A percentile compares a stretch with the other conserved stretches of the same genome.
These are phyloP conservation scores for Cladosporium sp. DNA, from an alignment of 2,329 filamentous ascomycete species.

Conservation along the genomic window DNA sequence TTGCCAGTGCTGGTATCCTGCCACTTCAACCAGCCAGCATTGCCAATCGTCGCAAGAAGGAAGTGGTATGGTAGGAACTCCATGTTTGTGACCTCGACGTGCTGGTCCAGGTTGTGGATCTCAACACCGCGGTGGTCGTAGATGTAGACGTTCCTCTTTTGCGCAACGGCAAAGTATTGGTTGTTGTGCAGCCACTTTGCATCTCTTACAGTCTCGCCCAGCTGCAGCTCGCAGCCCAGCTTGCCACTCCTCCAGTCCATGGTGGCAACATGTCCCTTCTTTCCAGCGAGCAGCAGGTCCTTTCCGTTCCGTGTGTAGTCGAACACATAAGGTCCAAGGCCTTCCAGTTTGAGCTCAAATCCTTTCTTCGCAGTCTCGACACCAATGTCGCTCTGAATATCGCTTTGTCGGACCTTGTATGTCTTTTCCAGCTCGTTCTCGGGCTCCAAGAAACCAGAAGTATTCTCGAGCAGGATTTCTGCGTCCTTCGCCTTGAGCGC, in stretches of 20 bases:
- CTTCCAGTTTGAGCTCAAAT: slow-evolving; percentile 82
- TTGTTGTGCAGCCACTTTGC: slow-evolving; percentile 92
- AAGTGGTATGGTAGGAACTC: slow-evolving; percentile 97
- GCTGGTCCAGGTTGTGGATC: slow-evolving; percentile 85
- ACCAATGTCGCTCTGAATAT: slow-evolving; percentile 72
- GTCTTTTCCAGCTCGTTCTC: slow-evolving; percentile 88
- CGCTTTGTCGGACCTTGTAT: slow-evolving; percentile 87
- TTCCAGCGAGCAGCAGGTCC: slow-evolving; percentile 78
- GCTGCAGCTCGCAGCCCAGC: slow-evolving; percentile 84
- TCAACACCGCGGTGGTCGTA: slow-evolving; percentile 91
- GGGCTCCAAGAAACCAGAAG: slow-evolving; percentile 80
- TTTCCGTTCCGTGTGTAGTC: slow-evolving; percentile 90
- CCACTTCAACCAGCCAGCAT: slow-evolving; percentile 84
- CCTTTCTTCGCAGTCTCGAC: slow-evolving; percentile 87
- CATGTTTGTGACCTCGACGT: slow-evolving; percentile 87
- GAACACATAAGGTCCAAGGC: slow-evolving; percentile 80
- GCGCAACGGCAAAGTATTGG: slow-evolving; percentile 89
- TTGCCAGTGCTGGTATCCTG: slow-evolving; percentile 94
- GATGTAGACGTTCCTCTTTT: slow-evolving; percentile 96
- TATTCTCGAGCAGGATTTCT: slow-evolving; percentile 89
- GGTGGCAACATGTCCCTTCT: slow-evolving; percentile 91
- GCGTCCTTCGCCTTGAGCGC: slow-evolving; percentile 86
- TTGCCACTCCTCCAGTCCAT: slow-evolving; percentile 97
- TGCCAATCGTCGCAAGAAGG: slow-evolving; percentile 80
- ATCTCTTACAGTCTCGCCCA: slow-evolving; percentile 87